A percentile compares a stretch with the other conserved stretches of the same genome.
These are phyloP conservation scores for Penicillium sp. DNA, from an alignment of 2,329 filamentous ascomycete species.

Conservation along the genomic window DNA sequence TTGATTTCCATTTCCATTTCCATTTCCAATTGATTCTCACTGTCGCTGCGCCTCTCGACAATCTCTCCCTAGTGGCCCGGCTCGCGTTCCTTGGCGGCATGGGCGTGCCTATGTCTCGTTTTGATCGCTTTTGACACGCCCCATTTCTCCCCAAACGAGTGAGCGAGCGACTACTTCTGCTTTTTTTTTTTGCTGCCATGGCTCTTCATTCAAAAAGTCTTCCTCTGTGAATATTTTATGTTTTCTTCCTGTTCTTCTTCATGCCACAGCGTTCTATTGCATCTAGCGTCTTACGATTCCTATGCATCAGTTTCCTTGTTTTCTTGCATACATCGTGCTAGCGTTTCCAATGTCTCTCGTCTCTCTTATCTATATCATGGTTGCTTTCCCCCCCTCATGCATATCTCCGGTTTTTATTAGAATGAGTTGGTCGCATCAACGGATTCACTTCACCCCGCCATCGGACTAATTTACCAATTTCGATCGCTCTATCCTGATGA, in stretches of 20 bases:
- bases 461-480: background rate
- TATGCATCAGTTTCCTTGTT: constrained; percentile 3
- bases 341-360: constrained; percentile 1
- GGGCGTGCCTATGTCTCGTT: background rate
- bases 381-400: background rate
- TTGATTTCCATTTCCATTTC: background rate
- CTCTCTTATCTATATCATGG: background rate
- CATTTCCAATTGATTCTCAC: background rate
- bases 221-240: constrained; percentile 4
- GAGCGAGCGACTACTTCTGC: background rate
- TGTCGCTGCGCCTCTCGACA: too few species aligned
- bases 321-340: constrained; percentile 4
- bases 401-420: background rate
- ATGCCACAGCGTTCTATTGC: constrained; percentile 10
- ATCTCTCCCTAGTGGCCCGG: too few species aligned
- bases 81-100: background rate
- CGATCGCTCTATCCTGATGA: background rate
- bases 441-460: background rate
- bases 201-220: too few species aligned
- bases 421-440: background rate
- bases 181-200: background rate
- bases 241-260: background rate
- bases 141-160: background rate
- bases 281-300: background rate
- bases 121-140: background rate